Percentiles rank a stretch among this genome's conserved stretches.
Conservation (phyloP, 148 eudicot species). For the Fagopyrum homotropicum region DNA sequence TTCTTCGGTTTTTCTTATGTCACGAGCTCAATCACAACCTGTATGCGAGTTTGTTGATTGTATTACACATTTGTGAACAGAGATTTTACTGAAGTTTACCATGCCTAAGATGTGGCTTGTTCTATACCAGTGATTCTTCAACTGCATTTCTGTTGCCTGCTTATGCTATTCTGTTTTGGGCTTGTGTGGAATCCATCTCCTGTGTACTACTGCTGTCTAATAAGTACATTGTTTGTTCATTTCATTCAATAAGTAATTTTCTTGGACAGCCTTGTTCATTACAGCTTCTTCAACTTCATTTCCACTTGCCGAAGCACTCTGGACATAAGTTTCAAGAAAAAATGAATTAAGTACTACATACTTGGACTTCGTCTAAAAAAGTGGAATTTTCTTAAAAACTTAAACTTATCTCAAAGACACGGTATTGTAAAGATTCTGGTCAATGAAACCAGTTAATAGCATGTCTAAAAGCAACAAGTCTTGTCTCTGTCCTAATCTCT, state of each 20-base stretch:
- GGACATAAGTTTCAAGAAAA: background rate
- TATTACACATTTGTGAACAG: background rate
- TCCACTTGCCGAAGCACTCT: conserved; percentile 3
- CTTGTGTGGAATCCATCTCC: background rate
- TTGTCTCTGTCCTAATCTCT: background rate
- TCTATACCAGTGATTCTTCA: background rate
- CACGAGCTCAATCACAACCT: background rate
- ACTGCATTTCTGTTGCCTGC: background rate
- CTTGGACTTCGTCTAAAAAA: background rate
- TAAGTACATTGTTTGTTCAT: background rate
- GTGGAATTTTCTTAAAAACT: background rate
- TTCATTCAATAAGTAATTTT: background rate
- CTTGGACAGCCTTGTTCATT: background rate
- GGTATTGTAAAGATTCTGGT: conserved; percentile 1
- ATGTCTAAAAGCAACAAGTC: background rate
- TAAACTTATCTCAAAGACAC: background rate
- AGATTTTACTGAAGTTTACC: background rate
- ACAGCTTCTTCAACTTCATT: background rate
- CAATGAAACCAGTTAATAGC: background rate
- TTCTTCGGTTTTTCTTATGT: background rate
- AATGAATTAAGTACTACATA: background rate
- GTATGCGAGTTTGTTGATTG: background rate
- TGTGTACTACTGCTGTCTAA: background rate
- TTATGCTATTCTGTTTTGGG: background rate
- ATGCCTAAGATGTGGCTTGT: background rate